These are phyloP conservation scores for Rhodotorula sp. DNA, from an alignment of 1,284 basidiomycete genomes.

Conservation along the genomic window DNA sequence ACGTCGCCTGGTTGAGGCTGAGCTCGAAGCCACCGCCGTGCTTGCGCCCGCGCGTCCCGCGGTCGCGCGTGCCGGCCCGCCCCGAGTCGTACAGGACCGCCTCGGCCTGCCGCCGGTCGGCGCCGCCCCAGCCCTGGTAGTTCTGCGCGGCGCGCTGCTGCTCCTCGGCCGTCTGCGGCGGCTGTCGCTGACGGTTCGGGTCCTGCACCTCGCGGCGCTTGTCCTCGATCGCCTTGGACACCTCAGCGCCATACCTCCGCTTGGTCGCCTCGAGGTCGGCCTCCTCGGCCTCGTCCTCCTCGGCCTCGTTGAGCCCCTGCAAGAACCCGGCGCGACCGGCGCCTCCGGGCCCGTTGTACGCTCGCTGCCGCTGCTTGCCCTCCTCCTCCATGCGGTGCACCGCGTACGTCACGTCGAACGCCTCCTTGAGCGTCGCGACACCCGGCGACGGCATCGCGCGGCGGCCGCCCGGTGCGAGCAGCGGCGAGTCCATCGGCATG, in stretches of 20 bases:
- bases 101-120: conserved; percentile 53
- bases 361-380: conserved; percentile 72
- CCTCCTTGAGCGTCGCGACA: conserved; percentile 83
- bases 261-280: conserved; percentile 51
- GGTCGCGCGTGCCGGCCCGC: conserved; percentile 72
- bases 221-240: conserved; percentile 47
- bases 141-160: conserved; percentile 44
- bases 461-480: conserved; percentile 69
- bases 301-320: conserved; percentile 75
- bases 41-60: conserved; percentile 42
- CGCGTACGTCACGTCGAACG: conserved; percentile 98
- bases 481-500: conserved; percentile 82
- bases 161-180: conserved; percentile 41
- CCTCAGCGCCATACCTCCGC: conserved; percentile 49
- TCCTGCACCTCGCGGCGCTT: conserved; percentile 45
- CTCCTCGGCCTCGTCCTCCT: conserved; percentile 67
- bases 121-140: conserved; percentile 46
- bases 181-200: conserved; percentile 50
- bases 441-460: conserved; percentile 86
- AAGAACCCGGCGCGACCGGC: conserved; percentile 79
- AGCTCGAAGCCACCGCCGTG: conserved; percentile 68
- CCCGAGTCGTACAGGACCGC: conserved; percentile 61
- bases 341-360: conserved; percentile 72
- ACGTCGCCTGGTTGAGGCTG: conserved; percentile 76
- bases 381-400: conserved; percentile 99